Conservation (phyloP, 768 basidiomycete genomes). For the Phlegmacium glaucopus region DNA sequence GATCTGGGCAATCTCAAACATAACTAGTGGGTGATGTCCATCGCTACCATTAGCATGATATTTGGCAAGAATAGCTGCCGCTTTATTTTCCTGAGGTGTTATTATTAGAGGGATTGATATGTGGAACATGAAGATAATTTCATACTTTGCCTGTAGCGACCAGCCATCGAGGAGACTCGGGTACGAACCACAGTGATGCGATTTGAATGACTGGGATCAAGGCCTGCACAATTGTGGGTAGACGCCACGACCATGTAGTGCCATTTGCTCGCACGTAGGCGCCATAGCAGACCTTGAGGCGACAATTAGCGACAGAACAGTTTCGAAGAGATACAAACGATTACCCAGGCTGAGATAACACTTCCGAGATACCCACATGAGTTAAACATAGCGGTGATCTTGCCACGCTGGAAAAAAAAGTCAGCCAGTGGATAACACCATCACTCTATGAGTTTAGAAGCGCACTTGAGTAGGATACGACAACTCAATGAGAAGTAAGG, state of each 20-base stretch:
- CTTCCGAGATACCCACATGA: conserved; percentile 75
- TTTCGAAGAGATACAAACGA: conserved; percentile 4
- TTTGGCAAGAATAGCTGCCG: conserved; percentile 57
- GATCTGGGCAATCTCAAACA: conserved; percentile 63
- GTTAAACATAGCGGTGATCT: conserved; percentile 66
- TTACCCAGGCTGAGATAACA: conserved; percentile 51
- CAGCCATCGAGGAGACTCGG: conserved; percentile 67
- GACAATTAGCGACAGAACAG: neutral
- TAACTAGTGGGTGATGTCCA: conserved; percentile 56
- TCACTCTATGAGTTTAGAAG: neutral
- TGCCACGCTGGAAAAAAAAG: conserved; percentile 36
- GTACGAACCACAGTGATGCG: conserved; percentile 50
- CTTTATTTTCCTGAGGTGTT: conserved; percentile 46
- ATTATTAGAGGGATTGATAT: neutral
- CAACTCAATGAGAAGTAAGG: conserved; percentile 61
- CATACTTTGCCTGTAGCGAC: conserved; percentile 57
- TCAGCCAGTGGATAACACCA: neutral
- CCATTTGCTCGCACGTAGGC: conserved; percentile 33
- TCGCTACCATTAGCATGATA: conserved; percentile 67
- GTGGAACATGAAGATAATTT: neutral
- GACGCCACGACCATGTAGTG: conserved; percentile 60
- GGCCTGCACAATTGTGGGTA: conserved; percentile 63
- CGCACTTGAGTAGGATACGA: conserved; percentile 68
- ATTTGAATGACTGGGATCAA: conserved; percentile 55
- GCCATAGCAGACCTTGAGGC: conserved; percentile 37